Evolutionary conservation across 805 yeast genomes (phyloP), one percentile per base, ranked within the genome.

Genomic region (Spathaspora girioi): DNA sequence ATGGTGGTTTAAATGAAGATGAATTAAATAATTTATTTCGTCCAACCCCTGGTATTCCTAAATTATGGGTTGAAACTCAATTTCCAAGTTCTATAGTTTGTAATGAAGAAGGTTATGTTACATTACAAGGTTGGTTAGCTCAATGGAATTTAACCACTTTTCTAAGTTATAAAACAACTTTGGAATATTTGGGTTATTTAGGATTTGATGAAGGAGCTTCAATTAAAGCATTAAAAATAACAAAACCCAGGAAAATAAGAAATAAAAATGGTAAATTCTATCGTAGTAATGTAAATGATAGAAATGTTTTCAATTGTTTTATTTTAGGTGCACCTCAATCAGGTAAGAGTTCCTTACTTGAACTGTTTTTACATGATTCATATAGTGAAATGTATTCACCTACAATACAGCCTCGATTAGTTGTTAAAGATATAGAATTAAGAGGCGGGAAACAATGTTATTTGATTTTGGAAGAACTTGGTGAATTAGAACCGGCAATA

Each of bases 91-190:
- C 96, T 1, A 89, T 96, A 10, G 97, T 93, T 1, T 81, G 96
- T 49, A 92, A 91, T 63, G 97, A 91, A 56, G 85, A 84, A 55
- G 97, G 97, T 0, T 80, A 83, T 63, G 91, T 94, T 3, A 90
- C 98, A 0, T 68, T 94, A 26, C 99, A 96, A 70, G 99, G 99
- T 2, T 94, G 99, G 99, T 70, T 94, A 38, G 99, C 99, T 0
- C 98, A 93, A 62, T 94, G 99, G 99, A 86, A 93, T 59, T 87
- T 94, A 88, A 90, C 97, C 0, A 93, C 98, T 0, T 91, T 83
- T 58, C 71, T 94, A 29, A 96, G 92, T 59, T 83, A 87, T 63
- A 83, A 79, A 58, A 86, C 90, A 0, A 91, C 98, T 0, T 76
- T 94, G 47, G 96, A 90, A 47, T 94, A 93, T 61, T 69, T 94